Conservation (phyloP, 345 rosid genomes). For the Hibiscus syriacus region DNA sequence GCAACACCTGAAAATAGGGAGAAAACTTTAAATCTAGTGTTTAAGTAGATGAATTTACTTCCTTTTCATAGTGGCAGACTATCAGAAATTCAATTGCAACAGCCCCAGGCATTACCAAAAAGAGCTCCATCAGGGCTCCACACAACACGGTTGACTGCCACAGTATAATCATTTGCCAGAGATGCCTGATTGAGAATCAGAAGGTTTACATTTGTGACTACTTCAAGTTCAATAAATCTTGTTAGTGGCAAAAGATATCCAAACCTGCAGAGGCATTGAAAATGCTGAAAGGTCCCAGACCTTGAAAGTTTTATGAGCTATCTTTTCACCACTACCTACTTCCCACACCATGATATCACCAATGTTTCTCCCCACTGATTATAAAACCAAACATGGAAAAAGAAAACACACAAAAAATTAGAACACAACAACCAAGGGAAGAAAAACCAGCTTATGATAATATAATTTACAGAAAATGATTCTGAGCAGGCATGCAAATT, state of each 20-base stretch:
- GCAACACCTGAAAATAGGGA: constrained; percentile 56
- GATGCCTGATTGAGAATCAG: constrained; percentile 36
- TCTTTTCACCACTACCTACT: constrained; percentile 54
- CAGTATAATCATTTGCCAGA: constrained; percentile 43
- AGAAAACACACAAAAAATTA: not conserved
- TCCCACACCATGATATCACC: constrained; percentile 77
- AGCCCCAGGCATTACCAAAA: constrained; percentile 43
- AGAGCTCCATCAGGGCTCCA: constrained; percentile 88
- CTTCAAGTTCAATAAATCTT: constrained; percentile 9
- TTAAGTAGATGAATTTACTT: not conserved
- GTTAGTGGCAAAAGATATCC: constrained; percentile 8
- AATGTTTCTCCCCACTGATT: constrained; percentile 69
- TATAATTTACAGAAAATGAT: not conserved
- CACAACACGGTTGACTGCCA: constrained; percentile 65
- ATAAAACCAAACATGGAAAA: constrained; percentile 6
- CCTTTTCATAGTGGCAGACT: constrained; percentile 1
- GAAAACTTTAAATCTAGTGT: constrained; percentile 11
- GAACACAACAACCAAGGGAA: not conserved
- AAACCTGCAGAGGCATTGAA: constrained; percentile 62
- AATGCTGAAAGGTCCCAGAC: constrained; percentile 55
- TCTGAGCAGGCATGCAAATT: constrained; percentile 2
- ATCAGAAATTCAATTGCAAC: not conserved
- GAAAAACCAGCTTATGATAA: constrained; percentile 10
- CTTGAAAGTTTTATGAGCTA: constrained; percentile 51
- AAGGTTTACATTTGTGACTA: not conserved